A percentile compares a stretch with the other conserved stretches of the same genome.
Evolutionary conservation across 495 filamentous ascomycete genomes (phyloP).

Genomic region (Cercophora scortea): DNA sequence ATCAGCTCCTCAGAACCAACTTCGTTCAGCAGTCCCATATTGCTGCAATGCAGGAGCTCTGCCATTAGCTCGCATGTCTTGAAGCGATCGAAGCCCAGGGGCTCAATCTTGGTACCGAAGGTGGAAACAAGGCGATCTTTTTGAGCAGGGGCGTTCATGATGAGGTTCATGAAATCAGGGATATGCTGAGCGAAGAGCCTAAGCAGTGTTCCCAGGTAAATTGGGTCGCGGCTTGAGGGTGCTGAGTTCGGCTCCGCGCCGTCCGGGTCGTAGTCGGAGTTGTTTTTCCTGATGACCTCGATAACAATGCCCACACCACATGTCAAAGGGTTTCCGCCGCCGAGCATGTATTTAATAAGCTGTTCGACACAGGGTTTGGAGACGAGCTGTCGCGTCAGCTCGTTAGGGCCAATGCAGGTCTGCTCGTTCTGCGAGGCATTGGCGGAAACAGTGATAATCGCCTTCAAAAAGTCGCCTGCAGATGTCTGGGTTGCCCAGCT

Average conservation of each 20-base stretch:
- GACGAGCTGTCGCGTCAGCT: conserved; percentile 92
- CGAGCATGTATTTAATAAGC: conserved; percentile 83
- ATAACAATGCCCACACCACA: conserved; percentile 97
- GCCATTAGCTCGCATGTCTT: conserved; percentile 99
- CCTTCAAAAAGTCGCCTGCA: conserved; percentile 96
- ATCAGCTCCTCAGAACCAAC: conserved; percentile 84
- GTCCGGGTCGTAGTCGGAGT: conserved; percentile 97
- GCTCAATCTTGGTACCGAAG: conserved; percentile 87
- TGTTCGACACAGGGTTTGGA: conserved; percentile 74
- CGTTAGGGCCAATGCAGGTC: conserved; percentile 95
- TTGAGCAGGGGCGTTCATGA: conserved; percentile 57
- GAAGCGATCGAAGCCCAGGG: conserved; percentile 94
- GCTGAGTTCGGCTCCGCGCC: conserved; percentile 66
- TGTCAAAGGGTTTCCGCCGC: conserved; percentile 87
- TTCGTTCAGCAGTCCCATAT: conserved; percentile 96
- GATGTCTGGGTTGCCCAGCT: conserved; percentile 87
- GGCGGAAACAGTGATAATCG: conserved; percentile 97
- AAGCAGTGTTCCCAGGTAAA: conserved; percentile 91
- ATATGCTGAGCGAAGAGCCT: conserved; percentile 84
- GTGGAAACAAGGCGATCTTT: conserved; percentile 47
- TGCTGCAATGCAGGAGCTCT: conserved; percentile 94
- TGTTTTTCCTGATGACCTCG: conserved; percentile 98
- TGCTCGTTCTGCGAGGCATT: conserved; percentile 98
- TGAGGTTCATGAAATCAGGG: conserved; percentile 91
- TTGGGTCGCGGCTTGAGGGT: conserved; percentile 83